phyloP scores from a whole-genome alignment of 2,329 filamentous ascomycete species.

The Pseudocercospora eumusae region DNA sequence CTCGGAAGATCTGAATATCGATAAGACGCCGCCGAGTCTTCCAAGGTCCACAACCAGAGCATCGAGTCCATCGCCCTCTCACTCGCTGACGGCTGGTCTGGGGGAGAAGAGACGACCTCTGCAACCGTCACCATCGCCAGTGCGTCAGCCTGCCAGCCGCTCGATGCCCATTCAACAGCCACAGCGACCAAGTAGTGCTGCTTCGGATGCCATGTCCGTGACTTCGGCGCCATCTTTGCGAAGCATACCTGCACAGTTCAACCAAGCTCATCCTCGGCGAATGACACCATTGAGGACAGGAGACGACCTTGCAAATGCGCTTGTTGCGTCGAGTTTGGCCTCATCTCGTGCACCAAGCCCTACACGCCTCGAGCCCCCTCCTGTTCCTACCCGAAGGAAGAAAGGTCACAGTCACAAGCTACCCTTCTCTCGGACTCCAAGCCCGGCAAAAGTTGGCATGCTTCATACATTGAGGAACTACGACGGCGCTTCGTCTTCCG shows the following conservation, averaged over 20 bases:
- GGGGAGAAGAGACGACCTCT: constrained; percentile 19
- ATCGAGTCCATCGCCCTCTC: constrained; percentile 21
- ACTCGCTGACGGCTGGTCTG: constrained; percentile 18
- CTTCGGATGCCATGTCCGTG: constrained; percentile 25
- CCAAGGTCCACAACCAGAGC: background rate
- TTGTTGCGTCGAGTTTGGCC: constrained; percentile 73
- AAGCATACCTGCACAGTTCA: constrained; percentile 39
- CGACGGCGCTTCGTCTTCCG: constrained; percentile 38
- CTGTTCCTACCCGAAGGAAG: constrained; percentile 36
- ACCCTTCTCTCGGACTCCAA: constrained; percentile 45
- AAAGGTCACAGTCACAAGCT: constrained; percentile 27
- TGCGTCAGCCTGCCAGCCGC: constrained; percentile 19
- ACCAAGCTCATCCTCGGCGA: constrained; percentile 40
- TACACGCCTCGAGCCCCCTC: constrained; percentile 46
- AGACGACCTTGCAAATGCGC: constrained; percentile 69
- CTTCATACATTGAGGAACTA: constrained; percentile 66
- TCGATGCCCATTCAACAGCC: constrained; percentile 21
- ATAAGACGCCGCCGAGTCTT: constrained; percentile 21
- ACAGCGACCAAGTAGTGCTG: constrained; percentile 22
- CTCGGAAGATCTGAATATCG: constrained; percentile 23
- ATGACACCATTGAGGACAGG: constrained; percentile 57
- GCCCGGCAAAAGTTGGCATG: constrained; percentile 54
- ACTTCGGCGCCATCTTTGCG: constrained; percentile 29
- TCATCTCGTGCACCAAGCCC: constrained; percentile 50
- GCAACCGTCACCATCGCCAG: constrained; percentile 24